Base-by-base conservation (phyloP, 2,329 filamentous ascomycete genomes). In the Cryoendolithus antarcticus region DNA sequence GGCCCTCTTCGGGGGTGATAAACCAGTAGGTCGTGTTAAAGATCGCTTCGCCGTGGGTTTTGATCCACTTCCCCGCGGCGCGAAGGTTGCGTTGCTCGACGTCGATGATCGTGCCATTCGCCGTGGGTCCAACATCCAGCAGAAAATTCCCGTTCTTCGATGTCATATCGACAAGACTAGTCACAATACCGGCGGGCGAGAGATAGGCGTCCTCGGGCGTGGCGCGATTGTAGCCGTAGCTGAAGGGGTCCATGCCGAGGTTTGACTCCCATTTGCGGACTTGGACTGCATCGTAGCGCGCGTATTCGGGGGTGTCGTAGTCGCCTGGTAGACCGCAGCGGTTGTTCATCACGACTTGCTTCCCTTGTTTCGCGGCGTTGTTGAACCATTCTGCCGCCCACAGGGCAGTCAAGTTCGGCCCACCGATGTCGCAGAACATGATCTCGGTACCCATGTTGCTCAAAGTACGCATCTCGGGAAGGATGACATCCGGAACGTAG, bases 301-400 rank as follows among this genome's bases (percentile, higher is more conserved):
- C 58, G 50, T 77, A 78, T 51, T 77, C 74, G 1, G 74, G 74
- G 1, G 73, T 77, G 51, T 77, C 72, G 47, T 75, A 77, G 56
- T 77, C 72, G 8, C 65, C 64, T 0, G 68, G 60, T 0, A 73
- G 54, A 3, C 74, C 74, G 52, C 74, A 78, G 6, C 74, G 68
- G 34, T 64, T 64, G 56, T 78, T 75, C 48, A 75, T 69, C 1
- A 66, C 56, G 1, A 75, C 71, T 48, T 75, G 66, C 1, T 66
- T 61, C 32, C 63, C 61, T 12, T 64, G 45, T 0, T 46, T 44
- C 0, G 57, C 58, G 4, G 56, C 58, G n/a, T 39, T 39, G 43
- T 69, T 69, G 53, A 62, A 69, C 57, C 61, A 69, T 3, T 44
- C 38, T 0, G 61, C 53, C 4, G 65, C 64, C 44, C 67, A 68